Base-by-base conservation (phyloP, 2,329 filamentous ascomycete genomes). In the Lachnellula willkommii region DNA sequence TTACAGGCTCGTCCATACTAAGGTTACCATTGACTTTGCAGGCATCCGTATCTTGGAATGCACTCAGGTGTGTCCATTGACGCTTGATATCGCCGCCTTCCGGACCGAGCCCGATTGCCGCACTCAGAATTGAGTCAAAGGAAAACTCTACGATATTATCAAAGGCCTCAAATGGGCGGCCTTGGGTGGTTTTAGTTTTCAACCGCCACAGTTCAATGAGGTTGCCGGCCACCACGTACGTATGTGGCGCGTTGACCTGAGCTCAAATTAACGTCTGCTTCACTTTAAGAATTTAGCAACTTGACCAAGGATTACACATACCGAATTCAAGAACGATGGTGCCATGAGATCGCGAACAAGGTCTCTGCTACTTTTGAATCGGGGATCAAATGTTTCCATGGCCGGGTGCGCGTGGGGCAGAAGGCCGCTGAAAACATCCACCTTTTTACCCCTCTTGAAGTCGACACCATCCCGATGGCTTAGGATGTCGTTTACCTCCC, bases 401-500 rank as follows among this genome's bases (percentile, higher is more conserved):
- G 36, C 36, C 12, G 36, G 12, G n/a, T 14, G n/a, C n/a, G 36
- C 36, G 12, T 39, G 36, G 5, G 36, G 36, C 12, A 39, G 36
- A 39, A 39, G 4, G 12, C 36, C 36, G 36, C 36, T 39, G 36
- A 39, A 39, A 5, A 39, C 36, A 39, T 39, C 36, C n/a, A n/a
- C 36, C n/a, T 39, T 39, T n/a, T 39, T 39, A 5, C 36, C 12
- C n/a, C 36, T 39, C 12, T 39, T 39, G n/a, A 39, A 39, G 6
- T 39, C n/a, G 26, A 28, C 26, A 39, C 12, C 36, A 12, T 39
- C 36, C 36, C 36, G 12, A 39, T 39, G n/a, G 12, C 12, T 39
- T 2, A 70, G 52, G 17, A 71, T 67, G 51, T 70, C 68, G 40
- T 70, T 63, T 43, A 59, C 52, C 56, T 70, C 66, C 17, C 62